Evolutionary conservation across 139 green algal genomes (phyloP).

Genomic region (Pseudopediastrum boryanum): DNA sequence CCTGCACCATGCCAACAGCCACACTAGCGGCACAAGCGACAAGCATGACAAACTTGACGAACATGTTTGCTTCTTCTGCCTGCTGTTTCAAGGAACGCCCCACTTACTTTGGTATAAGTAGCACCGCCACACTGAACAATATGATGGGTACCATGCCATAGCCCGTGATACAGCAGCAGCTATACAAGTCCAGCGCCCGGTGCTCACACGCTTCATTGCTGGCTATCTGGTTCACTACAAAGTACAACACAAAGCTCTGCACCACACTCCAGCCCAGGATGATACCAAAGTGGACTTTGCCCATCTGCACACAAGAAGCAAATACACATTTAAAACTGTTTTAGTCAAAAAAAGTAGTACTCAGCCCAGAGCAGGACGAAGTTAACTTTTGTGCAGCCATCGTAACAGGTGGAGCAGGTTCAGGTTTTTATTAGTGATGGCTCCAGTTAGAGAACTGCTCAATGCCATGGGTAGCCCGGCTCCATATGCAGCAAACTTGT

Average conservation of each 20-base stretch:
- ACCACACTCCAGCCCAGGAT: slow-evolving; percentile 93
- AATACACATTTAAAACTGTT: too few species aligned
- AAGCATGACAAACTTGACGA: neutral
- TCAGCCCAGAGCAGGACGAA: too few species aligned
- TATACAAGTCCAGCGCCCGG: slow-evolving; percentile 83
- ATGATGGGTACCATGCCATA: slow-evolving; percentile 91
- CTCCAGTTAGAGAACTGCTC: too few species aligned
- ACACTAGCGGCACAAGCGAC: neutral
- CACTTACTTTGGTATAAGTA: slow-evolving; percentile 79
- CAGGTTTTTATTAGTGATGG: too few species aligned
- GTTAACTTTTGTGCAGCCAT: too few species aligned
- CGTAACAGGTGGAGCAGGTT: too few species aligned
- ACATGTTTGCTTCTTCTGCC: neutral
- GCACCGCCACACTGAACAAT: slow-evolving; percentile 59
- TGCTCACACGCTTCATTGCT: slow-evolving; percentile 40
- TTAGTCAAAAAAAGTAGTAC: too few species aligned
- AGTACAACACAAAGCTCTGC: slow-evolving; percentile 80
- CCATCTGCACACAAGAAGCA: too few species aligned
- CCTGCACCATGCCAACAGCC: neutral
- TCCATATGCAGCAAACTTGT: too few species aligned
- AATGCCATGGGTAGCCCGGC: too few species aligned
- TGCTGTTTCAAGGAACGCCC: too few species aligned
- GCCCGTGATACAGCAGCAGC: slow-evolving; percentile 85
- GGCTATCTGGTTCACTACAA: slow-evolving; percentile 62
- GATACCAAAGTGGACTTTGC: slow-evolving; percentile 94